Evolutionary conservation across 768 basidiomycete genomes (phyloP).

Genomic region (Tricholoma furcatifolium): DNA sequence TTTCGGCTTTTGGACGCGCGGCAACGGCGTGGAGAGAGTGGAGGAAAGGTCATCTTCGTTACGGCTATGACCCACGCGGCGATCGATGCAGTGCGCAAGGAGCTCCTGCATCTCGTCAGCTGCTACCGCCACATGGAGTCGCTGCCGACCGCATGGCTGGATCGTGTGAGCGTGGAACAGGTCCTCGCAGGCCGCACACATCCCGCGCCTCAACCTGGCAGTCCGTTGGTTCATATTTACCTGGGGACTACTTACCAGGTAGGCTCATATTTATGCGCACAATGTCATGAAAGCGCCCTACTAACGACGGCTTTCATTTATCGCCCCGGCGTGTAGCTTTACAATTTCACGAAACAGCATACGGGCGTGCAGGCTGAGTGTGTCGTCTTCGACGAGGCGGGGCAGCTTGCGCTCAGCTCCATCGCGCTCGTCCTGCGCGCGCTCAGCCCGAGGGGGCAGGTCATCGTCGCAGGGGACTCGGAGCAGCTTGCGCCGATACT

Average conservation of each 20-base stretch:
- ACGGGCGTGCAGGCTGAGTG: constrained; percentile 37
- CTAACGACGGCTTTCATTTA: not conserved
- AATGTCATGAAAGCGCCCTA: too few relatives aligned
- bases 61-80: constrained; percentile 55
- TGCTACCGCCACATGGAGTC: constrained; percentile 35
- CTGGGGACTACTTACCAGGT: constrained; percentile 51
- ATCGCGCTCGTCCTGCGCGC: constrained; percentile 45
- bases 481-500: constrained; percentile 53
- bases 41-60: constrained; percentile 41
- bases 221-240: constrained; percentile 35
- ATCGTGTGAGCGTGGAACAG: constrained; percentile 39
- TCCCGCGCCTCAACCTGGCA: constrained; percentile 28
- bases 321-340: constrained; percentile 30
- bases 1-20: constrained; percentile 45
- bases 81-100: constrained; percentile 46
- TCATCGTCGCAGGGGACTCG: constrained; percentile 51
- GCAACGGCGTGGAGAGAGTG: constrained; percentile 25
- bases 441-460: constrained; percentile 33
- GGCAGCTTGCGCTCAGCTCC: constrained; percentile 46
- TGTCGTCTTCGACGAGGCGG: constrained; percentile 50
- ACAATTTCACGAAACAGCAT: constrained; percentile 43
- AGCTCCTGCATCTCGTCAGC: constrained; percentile 35
- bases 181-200: constrained; percentile 42
- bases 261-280: constrained; percentile 4
- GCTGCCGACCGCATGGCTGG: constrained; percentile 40